Evolutionary conservation across 768 basidiomycete genomes (phyloP).

Genomic region (Boletus reticulatus): DNA sequence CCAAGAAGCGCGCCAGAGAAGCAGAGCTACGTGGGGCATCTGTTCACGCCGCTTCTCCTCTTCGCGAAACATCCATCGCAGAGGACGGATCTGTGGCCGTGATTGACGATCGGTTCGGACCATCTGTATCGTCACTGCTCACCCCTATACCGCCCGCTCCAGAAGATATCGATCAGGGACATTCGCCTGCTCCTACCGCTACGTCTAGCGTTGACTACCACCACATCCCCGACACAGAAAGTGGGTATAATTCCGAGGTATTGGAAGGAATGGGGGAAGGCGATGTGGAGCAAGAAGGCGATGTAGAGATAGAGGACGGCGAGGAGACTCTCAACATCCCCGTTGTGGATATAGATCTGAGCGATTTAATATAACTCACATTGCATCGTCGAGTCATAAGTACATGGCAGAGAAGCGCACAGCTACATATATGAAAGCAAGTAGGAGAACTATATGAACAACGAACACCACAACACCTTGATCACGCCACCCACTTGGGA

Average conservation of each 20-base stretch:
- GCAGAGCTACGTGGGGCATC: constrained; percentile 22
- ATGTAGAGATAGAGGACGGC: constrained; percentile 23
- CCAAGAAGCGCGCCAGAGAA: constrained; percentile 49
- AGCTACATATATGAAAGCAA: not conserved
- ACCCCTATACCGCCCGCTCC: constrained; percentile 20
- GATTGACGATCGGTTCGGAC: constrained; percentile 28
- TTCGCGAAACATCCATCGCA: constrained; percentile 30
- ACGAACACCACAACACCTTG: constrained; percentile 2
- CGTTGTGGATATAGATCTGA: constrained; percentile 28
- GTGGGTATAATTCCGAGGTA: constrained; percentile 55
- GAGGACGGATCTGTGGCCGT: constrained; percentile 25
- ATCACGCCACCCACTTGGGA: constrained; percentile 37
- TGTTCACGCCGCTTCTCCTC: constrained; percentile 22
- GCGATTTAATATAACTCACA: constrained; percentile 21
- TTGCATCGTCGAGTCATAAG: not conserved
- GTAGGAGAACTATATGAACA: not conserved
- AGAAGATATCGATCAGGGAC: constrained; percentile 33
- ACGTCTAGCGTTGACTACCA: constrained; percentile 47
- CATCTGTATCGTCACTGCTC: constrained; percentile 27
- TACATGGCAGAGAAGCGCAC: not conserved
- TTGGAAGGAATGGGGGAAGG: constrained; percentile 31
- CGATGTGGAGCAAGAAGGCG: constrained; percentile 25
- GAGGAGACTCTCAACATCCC: constrained; percentile 20
- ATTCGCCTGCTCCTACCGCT: constrained; percentile 52
- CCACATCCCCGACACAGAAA: constrained; percentile 41